A percentile compares a stretch with the other conserved stretches of the same genome.
phyloP scores from a whole-genome alignment of 73 alveolate species.

The Paramecium sexaurelia region DNA sequence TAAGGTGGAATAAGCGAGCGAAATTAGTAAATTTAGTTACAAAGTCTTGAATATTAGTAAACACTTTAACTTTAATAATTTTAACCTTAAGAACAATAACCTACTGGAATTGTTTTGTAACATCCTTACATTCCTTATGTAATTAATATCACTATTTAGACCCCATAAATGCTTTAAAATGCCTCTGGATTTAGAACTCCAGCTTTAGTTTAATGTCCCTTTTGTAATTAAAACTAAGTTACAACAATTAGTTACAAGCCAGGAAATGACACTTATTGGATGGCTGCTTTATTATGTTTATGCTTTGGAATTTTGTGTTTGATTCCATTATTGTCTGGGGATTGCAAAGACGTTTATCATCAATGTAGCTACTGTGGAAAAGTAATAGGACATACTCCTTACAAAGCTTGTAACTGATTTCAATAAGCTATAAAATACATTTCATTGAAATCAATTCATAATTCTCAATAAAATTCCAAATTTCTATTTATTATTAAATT shows the following conservation, averaged over 20 bases:
- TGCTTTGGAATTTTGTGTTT: not conserved
- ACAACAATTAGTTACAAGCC: not conserved
- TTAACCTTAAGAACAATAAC: not conserved
- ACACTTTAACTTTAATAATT: not conserved
- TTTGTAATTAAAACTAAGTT: not conserved
- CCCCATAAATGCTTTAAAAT: not conserved
- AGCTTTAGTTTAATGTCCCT: not conserved
- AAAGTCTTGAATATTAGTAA: not conserved
- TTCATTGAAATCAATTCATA: not conserved
- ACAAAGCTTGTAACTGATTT: slow-evolving; percentile 1
- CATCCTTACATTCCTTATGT: not conserved
- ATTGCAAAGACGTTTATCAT: slow-evolving; percentile 9
- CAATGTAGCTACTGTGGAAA: slow-evolving; percentile 11
- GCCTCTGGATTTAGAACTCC: slow-evolving; percentile 26
- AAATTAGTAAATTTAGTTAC: not conserved
- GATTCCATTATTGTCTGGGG: not conserved
- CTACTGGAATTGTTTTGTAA: not conserved
- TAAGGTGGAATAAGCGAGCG: not conserved
- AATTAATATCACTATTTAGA: not conserved
- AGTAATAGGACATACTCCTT: not conserved
- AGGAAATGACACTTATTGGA: not conserved
- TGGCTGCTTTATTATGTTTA: not conserved
- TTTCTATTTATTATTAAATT: not conserved
- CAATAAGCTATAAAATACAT: not conserved
- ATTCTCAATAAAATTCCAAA: not conserved